These are phyloP conservation scores for Hanseniaspora taiwanica DNA, from an alignment of 805 yeast genomes.

Conservation along the genomic window DNA sequence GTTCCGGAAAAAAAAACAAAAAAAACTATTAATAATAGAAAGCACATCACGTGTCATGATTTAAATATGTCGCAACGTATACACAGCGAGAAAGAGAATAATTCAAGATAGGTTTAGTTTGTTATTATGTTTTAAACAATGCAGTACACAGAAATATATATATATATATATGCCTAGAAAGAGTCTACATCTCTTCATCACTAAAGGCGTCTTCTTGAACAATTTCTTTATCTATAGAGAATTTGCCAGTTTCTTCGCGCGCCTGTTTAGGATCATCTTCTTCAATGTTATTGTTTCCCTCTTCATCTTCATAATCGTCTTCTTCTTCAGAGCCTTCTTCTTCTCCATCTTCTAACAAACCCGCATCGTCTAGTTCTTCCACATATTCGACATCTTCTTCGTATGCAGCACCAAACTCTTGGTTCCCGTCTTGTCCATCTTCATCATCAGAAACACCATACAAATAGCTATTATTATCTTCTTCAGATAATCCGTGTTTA, in stretches of 20 bases:
- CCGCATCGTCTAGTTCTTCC: slow-evolving; percentile 47
- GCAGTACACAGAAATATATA: too few relatives aligned
- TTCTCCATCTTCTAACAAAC: slow-evolving; percentile 35
- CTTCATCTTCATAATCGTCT: slow-evolving; percentile 23
- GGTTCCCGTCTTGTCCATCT: slow-evolving; percentile 23
- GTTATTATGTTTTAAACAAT: too few relatives aligned
- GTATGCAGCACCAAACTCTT: slow-evolving; percentile 20
- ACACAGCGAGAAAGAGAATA: too few relatives aligned
- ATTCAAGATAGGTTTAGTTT: too few relatives aligned
- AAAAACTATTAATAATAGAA: too few relatives aligned
- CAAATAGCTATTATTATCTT: too few relatives aligned
- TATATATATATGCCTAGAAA: too few relatives aligned
- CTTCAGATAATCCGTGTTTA: slow-evolving; percentile 37
- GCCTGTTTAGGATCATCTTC: slow-evolving; percentile 15
- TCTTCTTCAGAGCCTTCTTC: slow-evolving; percentile 24
- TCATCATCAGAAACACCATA: slow-evolving; percentile 24
- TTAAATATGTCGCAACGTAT: too few relatives aligned
- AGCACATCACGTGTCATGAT: too few relatives aligned
- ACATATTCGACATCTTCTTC: slow-evolving; percentile 53
- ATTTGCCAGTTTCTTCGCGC: slow-evolving; percentile 25
- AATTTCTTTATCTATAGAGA: slow-evolving; percentile 21
- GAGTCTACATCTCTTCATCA: slow-evolving; percentile 5
- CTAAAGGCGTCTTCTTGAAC: slow-evolving; percentile 5
- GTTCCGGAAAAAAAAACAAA: too few relatives aligned
- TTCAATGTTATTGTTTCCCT: too few relatives aligned